phyloP scores from a whole-genome alignment of 176 grass and related monocot species.

The Otatea glauca region DNA sequence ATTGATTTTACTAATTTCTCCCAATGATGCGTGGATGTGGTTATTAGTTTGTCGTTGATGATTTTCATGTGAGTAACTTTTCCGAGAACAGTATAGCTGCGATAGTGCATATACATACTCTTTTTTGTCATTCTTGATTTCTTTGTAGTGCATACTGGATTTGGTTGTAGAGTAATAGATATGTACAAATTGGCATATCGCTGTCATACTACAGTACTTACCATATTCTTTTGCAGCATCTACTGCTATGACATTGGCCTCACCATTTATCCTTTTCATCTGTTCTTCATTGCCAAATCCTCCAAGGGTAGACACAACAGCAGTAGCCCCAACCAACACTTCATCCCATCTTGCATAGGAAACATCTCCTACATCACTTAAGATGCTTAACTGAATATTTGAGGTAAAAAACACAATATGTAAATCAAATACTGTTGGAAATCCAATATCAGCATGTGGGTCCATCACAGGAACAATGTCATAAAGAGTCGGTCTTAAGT shows the following conservation, averaged over 20 bases:
- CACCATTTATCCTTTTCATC: conserved; percentile 95
- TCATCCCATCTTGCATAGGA: conserved; percentile 94
- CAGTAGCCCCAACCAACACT: conserved; percentile 74
- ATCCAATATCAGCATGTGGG: conserved; percentile 1
- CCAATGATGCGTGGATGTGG: not conserved
- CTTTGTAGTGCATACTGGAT: too few relatives aligned
- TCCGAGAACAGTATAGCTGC: not conserved
- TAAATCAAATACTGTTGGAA: conserved; percentile 2
- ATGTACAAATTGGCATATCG: conserved; percentile 23
- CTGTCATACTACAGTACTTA: conserved; percentile 36
- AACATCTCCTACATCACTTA: conserved; percentile 70
- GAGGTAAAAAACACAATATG: conserved; percentile 13
- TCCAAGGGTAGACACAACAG: conserved; percentile 91
- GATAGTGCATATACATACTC: not conserved
- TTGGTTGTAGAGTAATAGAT: not conserved
- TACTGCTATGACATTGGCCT: conserved; percentile 82
- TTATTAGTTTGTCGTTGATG: not conserved
- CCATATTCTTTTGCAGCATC: conserved; percentile 82
- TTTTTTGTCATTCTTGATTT: too few relatives aligned
- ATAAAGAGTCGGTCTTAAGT: not conserved
- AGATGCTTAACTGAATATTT: conserved; percentile 15
- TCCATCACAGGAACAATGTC: not conserved
- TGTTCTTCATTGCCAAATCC: conserved; percentile 97
- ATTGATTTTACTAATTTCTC: not conserved
- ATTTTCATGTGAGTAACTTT: not conserved